Evolutionary conservation across 306 rosid species (phyloP), one percentile per base, ranked within the genome.

Genomic region (Parietaria judaica): DNA sequence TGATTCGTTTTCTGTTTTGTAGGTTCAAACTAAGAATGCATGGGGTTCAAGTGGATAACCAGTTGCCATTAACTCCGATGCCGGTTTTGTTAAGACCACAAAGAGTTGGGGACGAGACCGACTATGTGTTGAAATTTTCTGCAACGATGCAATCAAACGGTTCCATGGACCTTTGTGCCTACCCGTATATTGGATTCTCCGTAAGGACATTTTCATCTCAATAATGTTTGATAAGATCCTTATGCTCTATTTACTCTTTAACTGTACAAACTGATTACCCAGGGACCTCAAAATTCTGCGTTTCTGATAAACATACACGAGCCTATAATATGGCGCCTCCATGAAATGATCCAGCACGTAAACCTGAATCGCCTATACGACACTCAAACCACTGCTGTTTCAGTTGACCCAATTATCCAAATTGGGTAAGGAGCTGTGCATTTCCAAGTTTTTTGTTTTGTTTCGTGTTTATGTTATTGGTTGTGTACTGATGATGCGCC

Each of bases 1-100:
- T 56, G 56, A 49, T 39, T 45, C 54, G 14, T 38, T 48, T 67
- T 59, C 49, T 61, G 65, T 69, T 58, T 69, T 64, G 66, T 87
- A 92, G 92, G 81, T 88, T 86, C 64, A 86, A 92, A 84, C 70
- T 92, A 68, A 82, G 88, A 84, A 88, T 92, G 96, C 69, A 70
- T 17, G 88, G 95, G 67, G 62, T 92, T 63, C 99, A 92, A 74
- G 78, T 88, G 70, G 99, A 92, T 80, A 92, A 84, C 81, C 99
- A 92, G 73, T 78, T 92, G 81, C 99, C 99, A 34, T 69, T 92
- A 79, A 88, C 85, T 50, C 99, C 95, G 36, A 92, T 78, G 83
- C 99, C 96, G 51, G 99, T 88, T 77, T 88, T 92, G 64, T 92
- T 92, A 69, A 86, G 99, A 73, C 96, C 95, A 39, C 99, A 90